These are phyloP conservation scores for Themeda triandra DNA, from an alignment of 176 grass and related monocot genomes.

Conservation along the genomic window DNA sequence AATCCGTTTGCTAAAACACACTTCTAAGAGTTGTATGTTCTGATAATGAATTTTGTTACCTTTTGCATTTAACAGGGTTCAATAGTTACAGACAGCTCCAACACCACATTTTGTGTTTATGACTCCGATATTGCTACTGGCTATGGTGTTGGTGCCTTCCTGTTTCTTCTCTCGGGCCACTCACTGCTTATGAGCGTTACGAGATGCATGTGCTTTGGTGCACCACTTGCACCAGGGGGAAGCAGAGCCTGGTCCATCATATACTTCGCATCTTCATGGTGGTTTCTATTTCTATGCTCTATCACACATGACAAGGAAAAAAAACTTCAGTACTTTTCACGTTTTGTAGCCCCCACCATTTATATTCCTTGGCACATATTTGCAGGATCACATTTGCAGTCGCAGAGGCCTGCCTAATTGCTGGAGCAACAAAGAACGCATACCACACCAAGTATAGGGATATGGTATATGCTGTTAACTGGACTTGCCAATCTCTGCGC, in stretches of 20 bases:
- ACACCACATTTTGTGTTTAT: slow-evolving; percentile 74
- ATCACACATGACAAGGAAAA: not conserved
- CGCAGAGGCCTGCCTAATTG: slow-evolving; percentile 70
- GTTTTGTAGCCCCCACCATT: not conserved
- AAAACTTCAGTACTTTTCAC: too few species aligned
- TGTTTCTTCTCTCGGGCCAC: slow-evolving; percentile 80
- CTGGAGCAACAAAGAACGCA: slow-evolving; percentile 83
- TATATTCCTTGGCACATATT: not conserved
- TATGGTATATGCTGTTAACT: slow-evolving; percentile 69
- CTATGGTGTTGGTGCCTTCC: slow-evolving; percentile 88
- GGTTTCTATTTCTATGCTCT: not conserved
- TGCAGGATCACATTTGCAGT: slow-evolving; percentile 75
- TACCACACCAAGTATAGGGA: slow-evolving; percentile 90
- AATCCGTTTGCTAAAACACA: not conserved
- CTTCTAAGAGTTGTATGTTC: not conserved
- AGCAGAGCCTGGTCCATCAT: slow-evolving; percentile 93
- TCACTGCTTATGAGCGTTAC: slow-evolving; percentile 83
- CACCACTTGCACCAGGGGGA: slow-evolving; percentile 77
- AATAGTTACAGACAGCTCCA: slow-evolving; percentile 53
- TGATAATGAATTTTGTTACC: not conserved
- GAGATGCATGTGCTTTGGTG: slow-evolving; percentile 89
- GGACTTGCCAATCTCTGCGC: slow-evolving; percentile 80
- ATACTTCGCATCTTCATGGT: slow-evolving; percentile 88
- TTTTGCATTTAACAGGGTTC: slow-evolving; percentile 57
- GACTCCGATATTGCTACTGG: slow-evolving; percentile 91